Conservation (phyloP, 2,329 filamentous ascomycete genomes). For the Lachnellula arida region DNA sequence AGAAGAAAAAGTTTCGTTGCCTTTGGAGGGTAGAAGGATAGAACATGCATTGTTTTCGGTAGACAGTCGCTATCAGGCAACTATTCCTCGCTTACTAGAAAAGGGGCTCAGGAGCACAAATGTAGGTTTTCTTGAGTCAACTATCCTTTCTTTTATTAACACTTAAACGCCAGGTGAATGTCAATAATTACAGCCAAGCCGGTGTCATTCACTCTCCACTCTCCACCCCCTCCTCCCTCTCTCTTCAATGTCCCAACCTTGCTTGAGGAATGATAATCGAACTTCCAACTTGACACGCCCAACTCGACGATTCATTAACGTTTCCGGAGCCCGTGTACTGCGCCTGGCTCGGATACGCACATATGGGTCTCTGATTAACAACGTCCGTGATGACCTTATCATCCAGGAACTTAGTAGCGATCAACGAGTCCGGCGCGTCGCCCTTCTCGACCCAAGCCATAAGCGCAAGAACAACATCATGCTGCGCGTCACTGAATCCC, state of each 20-base stretch:
- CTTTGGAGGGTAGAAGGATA: too few species aligned
- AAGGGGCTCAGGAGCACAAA: too few species aligned
- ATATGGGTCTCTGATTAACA: conserved; percentile 42
- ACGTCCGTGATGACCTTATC: conserved; percentile 37
- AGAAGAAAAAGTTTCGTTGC: too few species aligned
- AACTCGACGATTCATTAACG: conserved; percentile 15
- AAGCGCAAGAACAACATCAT: conserved; percentile 46
- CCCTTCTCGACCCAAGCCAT: conserved; percentile 46
- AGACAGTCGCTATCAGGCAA: too few species aligned
- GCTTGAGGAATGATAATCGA: background rate
- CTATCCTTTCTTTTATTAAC: too few species aligned
- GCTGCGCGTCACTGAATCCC: conserved; percentile 37
- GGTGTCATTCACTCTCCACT: too few species aligned
- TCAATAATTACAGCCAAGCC: too few species aligned
- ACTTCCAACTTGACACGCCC: conserved; percentile 13
- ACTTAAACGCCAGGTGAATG: too few species aligned
- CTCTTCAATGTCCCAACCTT: background rate
- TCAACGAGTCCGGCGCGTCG: conserved; percentile 29
- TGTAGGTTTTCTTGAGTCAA: too few species aligned
- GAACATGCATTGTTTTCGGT: too few species aligned
- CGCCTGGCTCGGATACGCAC: conserved; percentile 31
- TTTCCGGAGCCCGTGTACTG: conserved; percentile 14
- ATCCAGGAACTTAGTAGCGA: conserved; percentile 37
- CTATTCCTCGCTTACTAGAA: too few species aligned
- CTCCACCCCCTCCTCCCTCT: too few species aligned